Percentiles rank a stretch among this genome's conserved stretches.
Evolutionary conservation across 257 asterid species (phyloP).

Genomic region (Linderniella brevidens): DNA sequence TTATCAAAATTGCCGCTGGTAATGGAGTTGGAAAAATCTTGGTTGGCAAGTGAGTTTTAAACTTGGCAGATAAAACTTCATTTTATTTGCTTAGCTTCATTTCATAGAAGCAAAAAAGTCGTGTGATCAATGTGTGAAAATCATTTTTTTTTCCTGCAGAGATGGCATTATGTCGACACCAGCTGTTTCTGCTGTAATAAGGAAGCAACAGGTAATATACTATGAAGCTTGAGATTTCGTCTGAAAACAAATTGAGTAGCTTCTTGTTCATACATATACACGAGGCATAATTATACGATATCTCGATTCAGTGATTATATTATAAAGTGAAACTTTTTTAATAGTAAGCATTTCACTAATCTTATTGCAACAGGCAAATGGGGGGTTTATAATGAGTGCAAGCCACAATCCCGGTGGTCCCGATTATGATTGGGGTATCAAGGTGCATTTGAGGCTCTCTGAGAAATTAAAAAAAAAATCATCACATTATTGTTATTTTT

Average conservation of each 20-base stretch:
- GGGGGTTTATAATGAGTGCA: slow-evolving; percentile 97
- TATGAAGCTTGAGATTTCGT: slow-evolving; percentile 7
- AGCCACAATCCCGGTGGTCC: slow-evolving; percentile 99
- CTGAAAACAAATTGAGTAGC: not conserved
- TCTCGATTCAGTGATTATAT: too few species aligned
- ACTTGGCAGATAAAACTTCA: too few species aligned
- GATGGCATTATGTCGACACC: slow-evolving; percentile 89
- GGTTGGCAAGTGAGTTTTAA: slow-evolving; percentile 60
- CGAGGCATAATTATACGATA: too few species aligned
- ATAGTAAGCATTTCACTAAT: slow-evolving; percentile 8
- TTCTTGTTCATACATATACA: too few species aligned
- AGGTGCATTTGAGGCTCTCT: slow-evolving; percentile 26
- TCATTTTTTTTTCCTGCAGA: slow-evolving; percentile 19
- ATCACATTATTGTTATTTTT: not conserved
- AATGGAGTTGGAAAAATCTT: slow-evolving; percentile 77
- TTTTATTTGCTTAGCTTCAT: slow-evolving; percentile 1
- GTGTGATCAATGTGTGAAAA: not conserved
- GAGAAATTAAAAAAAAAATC: not conserved
- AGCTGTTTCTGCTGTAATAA: slow-evolving; percentile 92
- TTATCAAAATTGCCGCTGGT: slow-evolving; percentile 83
- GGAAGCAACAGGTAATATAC: slow-evolving; percentile 61
- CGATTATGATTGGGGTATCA: slow-evolving; percentile 97
- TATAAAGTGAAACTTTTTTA: not conserved
- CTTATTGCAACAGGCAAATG: slow-evolving; percentile 53
- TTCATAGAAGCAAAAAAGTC: not conserved